Base-by-base conservation (phyloP, 305 asterid genomes). In the Plantago coronopus region DNA sequence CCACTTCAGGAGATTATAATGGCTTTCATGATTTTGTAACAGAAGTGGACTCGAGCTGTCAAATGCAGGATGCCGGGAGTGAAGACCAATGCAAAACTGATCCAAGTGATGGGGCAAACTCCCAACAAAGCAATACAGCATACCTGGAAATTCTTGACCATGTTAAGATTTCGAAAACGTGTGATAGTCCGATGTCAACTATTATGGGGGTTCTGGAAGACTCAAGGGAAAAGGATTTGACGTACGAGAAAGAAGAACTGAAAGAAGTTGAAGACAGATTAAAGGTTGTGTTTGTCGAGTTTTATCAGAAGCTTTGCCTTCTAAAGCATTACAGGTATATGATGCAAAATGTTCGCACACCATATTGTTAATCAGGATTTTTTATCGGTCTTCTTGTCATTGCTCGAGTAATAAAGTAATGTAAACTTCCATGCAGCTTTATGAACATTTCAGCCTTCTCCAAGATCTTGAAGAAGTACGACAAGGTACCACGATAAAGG, bases 381-480 rank as follows among this genome's bases (percentile, higher is more conserved):
- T 27, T 27, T 27, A n/a, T 27, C 7, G 1, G 47, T 18, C 19
- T 48, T 63, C 55, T 58, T 29, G n/a, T 47, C 18, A 22, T 40
- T 69, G 44, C 58, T 66, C 54, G 69, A 43, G 44, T 68, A 58
- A 59, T 74, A 21, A 44, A 45, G 29, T 68, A 40, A 68, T 57
- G 70, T 48, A 50, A n/a, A 61, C 67, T 66, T 55, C 59, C 54
- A 47, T 66, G 66, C 95, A 89, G 91, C 75, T 86, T 79, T 79
- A 74, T 77, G 69, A 89, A 86, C 64, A 78, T 84, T 48, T 79
- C 83, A 23, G 94, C 95, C 45, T 86, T 86, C 57, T 75, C 91
- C 57, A 84, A 89, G 86, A 89, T 86, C 79, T 78, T 89, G 79
- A 86, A 89, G 80, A 86, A 89, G 69, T 89, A 86, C 51, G 97